Conservation (phyloP, 768 basidiomycete species). For the Lactarius deliciosus region DNA sequence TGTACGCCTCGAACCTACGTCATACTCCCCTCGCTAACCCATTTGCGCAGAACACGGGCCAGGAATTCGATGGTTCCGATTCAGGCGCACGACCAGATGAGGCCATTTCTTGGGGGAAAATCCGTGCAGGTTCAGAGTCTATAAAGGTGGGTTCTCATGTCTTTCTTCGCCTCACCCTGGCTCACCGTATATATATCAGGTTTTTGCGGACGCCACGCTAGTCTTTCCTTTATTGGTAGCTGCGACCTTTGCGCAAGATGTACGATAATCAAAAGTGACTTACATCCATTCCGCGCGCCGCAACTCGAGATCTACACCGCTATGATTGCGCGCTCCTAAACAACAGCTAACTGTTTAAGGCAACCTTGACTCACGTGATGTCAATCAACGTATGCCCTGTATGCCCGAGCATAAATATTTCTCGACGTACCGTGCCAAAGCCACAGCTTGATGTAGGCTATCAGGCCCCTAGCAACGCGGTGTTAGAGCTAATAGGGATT, state of each 20-base stretch:
- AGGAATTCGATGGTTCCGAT: slow-evolving; percentile 99
- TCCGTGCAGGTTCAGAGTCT: slow-evolving; percentile 77
- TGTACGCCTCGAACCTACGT: slow-evolving; percentile 44
- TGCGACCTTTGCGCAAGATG: slow-evolving; percentile 77
- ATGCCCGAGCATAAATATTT: background rate
- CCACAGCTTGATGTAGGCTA: background rate
- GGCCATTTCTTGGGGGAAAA: slow-evolving; percentile 98
- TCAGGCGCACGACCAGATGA: slow-evolving; percentile 97
- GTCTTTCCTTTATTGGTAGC: slow-evolving; percentile 96
- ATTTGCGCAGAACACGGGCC: slow-evolving; percentile 80
- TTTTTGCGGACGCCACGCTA: slow-evolving; percentile 95
- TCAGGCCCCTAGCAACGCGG: background rate
- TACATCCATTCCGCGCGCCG: background rate
- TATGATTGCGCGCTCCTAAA: background rate
- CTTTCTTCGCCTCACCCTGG: background rate
- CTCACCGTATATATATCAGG: slow-evolving; percentile 37
- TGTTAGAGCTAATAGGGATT: background rate
- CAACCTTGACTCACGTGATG: background rate
- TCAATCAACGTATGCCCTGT: no score
- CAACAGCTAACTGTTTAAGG: background rate
- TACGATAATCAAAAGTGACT: slow-evolving; percentile 7
- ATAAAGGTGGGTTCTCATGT: slow-evolving; percentile 58
- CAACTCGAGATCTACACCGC: background rate
- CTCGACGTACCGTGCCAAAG: background rate
- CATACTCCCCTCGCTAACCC: slow-evolving; percentile 3